phyloP scores from a whole-genome alignment of 192 early-diverging fungal genomes.

The Phlyctochytrium bullatum region DNA sequence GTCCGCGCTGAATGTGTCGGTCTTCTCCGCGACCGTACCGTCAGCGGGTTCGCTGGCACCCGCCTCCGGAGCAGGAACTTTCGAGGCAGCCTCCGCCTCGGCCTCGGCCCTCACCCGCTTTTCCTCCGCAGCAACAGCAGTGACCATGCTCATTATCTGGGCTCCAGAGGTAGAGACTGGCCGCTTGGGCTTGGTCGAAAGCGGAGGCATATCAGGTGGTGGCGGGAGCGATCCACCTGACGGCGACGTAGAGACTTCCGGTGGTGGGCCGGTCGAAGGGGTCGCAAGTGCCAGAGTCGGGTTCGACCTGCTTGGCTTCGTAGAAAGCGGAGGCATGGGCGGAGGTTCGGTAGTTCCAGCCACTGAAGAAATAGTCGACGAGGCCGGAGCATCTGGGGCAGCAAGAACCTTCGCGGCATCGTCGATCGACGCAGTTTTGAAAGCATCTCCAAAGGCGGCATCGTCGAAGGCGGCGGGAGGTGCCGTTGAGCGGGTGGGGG shows the following conservation, averaged over 20 bases:
- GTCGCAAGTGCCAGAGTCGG: background rate
- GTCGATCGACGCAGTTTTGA: background rate
- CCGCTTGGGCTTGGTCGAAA: background rate
- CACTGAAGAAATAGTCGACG: background rate
- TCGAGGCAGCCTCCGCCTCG: background rate
- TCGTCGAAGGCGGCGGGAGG: background rate
- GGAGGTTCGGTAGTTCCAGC: background rate
- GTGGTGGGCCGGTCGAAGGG: background rate
- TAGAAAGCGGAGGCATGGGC: conserved; percentile 7
- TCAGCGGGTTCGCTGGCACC: background rate
- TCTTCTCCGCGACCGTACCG: background rate
- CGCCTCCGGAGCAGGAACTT: background rate
- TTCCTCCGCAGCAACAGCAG: background rate
- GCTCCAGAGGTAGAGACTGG: background rate
- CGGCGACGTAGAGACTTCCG: background rate
- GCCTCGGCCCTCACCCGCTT: background rate
- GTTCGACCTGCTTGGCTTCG: background rate
- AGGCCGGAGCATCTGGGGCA: background rate
- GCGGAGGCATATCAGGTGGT: conserved; percentile 1
- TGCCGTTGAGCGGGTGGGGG: background rate
- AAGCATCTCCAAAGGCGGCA: background rate
- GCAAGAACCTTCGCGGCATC: conserved; percentile 10
- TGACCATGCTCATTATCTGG: background rate
- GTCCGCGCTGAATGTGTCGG: background rate
- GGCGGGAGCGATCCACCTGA: background rate